These are phyloP conservation scores for Huntiella bhutanensis DNA, from an alignment of 2,329 filamentous ascomycete species.

Conservation along the genomic window DNA sequence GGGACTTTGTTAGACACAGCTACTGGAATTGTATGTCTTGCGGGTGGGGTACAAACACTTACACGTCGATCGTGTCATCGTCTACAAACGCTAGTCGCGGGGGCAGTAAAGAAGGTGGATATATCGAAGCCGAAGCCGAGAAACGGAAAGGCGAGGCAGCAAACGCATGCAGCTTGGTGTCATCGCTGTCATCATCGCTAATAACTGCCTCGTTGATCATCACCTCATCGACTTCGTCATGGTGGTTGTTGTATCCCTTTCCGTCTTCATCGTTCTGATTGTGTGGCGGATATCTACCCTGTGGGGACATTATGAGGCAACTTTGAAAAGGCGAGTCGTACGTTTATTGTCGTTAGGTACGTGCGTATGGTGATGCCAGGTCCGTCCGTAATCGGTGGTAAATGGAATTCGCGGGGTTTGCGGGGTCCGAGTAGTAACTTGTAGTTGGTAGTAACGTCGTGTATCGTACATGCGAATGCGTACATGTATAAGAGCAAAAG, in stretches of 20 bases:
- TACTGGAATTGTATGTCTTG: neutral
- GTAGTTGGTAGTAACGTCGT: too few relatives aligned
- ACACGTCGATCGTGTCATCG: constrained; percentile 11
- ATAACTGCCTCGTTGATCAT: neutral
- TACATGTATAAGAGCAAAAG: too few relatives aligned
- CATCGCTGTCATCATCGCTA: constrained; percentile 1
- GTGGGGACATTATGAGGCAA: too few relatives aligned
- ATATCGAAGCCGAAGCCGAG: constrained; percentile 7
- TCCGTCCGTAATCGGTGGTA: too few relatives aligned
- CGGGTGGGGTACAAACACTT: neutral
- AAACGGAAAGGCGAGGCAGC: neutral
- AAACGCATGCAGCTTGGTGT: constrained; percentile 1
- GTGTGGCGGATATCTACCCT: too few relatives aligned
- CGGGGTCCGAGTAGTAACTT: too few relatives aligned
- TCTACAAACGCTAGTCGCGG: constrained; percentile 6
- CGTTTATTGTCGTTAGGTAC: too few relatives aligned
- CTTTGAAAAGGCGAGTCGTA: too few relatives aligned
- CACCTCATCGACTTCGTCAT: neutral
- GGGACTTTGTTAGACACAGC: neutral
- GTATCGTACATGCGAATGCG: too few relatives aligned
- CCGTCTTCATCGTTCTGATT: neutral
- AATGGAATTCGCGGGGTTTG: too few relatives aligned
- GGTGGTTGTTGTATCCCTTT: neutral
- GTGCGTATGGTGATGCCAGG: too few relatives aligned
- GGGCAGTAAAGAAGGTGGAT: constrained; percentile 1